Conservation (phyloP, 116 monocot species). For the Trichopus zeylanicus region DNA sequence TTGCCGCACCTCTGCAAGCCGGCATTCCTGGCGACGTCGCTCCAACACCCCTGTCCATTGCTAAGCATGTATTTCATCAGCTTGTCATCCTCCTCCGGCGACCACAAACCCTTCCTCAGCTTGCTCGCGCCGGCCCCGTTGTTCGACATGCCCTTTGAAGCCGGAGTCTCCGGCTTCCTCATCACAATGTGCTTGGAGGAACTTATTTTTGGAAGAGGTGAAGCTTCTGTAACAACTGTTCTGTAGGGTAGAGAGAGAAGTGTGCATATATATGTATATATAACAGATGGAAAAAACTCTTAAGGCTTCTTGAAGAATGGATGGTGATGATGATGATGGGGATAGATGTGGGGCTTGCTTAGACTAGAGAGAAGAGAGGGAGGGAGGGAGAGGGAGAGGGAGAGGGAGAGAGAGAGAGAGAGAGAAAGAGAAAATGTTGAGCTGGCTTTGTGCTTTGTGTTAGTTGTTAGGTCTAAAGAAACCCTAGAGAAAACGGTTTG, state of each 20-base stretch:
- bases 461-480: conserved; percentile 39
- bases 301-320: conserved; percentile 19
- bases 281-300: conserved; percentile 8
- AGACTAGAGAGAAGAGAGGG: conserved; percentile 43
- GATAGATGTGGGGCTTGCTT: conserved; percentile 69
- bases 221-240: neutral
- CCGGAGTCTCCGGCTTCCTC: conserved; percentile 59
- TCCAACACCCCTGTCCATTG: conserved; percentile 83
- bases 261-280: conserved; percentile 18
- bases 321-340: conserved; percentile 47
- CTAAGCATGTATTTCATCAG: conserved; percentile 70
- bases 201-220: neutral
- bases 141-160: conserved; percentile 3
- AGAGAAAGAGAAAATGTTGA: conserved; percentile 9
- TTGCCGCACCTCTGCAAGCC: conserved; percentile 80
- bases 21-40: conserved; percentile 80
- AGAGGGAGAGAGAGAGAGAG: conserved; percentile 19
- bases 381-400: conserved; percentile 4
- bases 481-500: conserved; percentile 32
- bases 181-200: conserved; percentile 25
- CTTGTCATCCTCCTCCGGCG: conserved; percentile 93
- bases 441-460: too few species aligned
- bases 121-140: conserved; percentile 10
- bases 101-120: conserved; percentile 86
- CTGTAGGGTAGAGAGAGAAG: conserved; percentile 2